phyloP scores from a whole-genome alignment of 2,329 filamentous ascomycete genomes.

The Didymella glomerata region DNA sequence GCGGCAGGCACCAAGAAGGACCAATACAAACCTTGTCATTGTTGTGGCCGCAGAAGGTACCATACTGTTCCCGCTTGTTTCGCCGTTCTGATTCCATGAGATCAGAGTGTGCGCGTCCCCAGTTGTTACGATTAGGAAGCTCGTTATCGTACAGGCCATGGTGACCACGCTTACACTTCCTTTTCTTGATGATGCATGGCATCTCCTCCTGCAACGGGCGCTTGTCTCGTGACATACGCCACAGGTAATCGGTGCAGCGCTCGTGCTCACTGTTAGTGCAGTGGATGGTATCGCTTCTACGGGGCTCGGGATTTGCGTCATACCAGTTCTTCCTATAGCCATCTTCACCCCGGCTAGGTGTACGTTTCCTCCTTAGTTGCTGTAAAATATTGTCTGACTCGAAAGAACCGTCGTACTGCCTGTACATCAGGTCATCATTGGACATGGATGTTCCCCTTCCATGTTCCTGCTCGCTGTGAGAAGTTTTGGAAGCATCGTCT shows the following conservation, averaged over 20 bases:
- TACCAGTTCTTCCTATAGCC: not conserved
- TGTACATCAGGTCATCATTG: not conserved
- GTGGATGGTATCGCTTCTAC: not conserved
- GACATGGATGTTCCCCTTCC: not conserved
- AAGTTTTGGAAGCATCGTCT: not conserved
- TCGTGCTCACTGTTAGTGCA: not conserved
- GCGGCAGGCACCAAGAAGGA: not conserved
- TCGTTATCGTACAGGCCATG: not conserved
- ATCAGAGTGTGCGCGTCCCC: not conserved
- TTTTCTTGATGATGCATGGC: not conserved
- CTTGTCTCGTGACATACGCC: not conserved
- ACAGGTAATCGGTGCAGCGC: not conserved
- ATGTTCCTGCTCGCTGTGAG: not conserved
- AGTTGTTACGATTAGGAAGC: not conserved
- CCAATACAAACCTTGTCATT: not conserved
- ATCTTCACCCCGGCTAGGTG: not conserved
- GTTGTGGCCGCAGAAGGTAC: not conserved
- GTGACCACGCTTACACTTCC: not conserved
- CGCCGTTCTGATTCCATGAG: not conserved
- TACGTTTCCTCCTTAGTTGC: too few relatives aligned
- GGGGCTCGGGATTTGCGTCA: not conserved
- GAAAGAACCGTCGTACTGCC: not conserved
- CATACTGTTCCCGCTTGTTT: not conserved
- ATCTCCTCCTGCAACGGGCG: not conserved
- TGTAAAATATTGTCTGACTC: not conserved